phyloP scores from a whole-genome alignment of 768 basidiomycete species.

The Mycena albidolilacea region DNA sequence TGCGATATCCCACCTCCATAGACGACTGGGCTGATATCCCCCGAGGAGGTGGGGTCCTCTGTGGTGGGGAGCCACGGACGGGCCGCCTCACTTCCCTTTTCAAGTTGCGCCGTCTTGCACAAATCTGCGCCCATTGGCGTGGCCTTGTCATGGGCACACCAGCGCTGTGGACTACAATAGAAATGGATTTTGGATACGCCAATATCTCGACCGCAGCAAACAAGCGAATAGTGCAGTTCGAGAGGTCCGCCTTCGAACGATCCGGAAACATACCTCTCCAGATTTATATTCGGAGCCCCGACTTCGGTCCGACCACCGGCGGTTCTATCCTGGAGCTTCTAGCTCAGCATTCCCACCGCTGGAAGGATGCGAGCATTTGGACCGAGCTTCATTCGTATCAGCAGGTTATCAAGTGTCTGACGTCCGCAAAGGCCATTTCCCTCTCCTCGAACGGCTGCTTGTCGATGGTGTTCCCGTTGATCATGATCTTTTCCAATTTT shows the following conservation, averaged over 20 bases:
- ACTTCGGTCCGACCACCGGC: neutral
- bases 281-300: neutral
- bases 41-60: too few species aligned
- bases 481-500: neutral
- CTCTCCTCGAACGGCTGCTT: conserved; percentile 5
- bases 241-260: neutral
- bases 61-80: neutral
- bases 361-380: conserved; percentile 10
- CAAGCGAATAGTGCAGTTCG: neutral
- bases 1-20: neutral
- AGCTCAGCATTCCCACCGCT: neutral
- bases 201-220: neutral
- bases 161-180: neutral
- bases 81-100: neutral
- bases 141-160: neutral
- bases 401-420: neutral
- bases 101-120: neutral
- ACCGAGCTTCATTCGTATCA: neutral
- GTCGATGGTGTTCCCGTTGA: neutral
- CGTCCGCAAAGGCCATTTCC: neutral
- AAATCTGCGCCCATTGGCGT: conserved; percentile 10
- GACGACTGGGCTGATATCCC: neutral
- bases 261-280: neutral
- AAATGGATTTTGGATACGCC: neutral
- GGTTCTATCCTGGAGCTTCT: neutral